These are phyloP conservation scores for Termitomyces eurrhizus DNA, from an alignment of 768 basidiomycete species.

Conservation along the genomic window DNA sequence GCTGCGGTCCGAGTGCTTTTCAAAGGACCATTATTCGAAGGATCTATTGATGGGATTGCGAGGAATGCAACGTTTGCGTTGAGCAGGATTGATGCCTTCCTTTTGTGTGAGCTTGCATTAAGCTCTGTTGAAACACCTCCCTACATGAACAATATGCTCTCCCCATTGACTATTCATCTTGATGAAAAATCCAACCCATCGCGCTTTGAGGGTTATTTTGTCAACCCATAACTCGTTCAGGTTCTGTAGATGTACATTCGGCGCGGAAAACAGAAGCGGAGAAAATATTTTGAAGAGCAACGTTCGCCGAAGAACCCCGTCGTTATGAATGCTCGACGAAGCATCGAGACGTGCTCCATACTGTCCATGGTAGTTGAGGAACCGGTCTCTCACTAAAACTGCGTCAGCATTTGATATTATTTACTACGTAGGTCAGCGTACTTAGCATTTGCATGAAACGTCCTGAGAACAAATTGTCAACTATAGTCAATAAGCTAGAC, in stretches of 20 bases:
- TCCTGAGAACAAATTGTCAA: neutral
- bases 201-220: conserved; percentile 28
- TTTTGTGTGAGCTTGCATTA: conserved; percentile 25
- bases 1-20: conserved; percentile 18
- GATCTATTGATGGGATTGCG: conserved; percentile 38
- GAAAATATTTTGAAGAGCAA: conserved; percentile 42
- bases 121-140: conserved; percentile 3
- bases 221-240: conserved; percentile 50
- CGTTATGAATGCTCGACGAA: conserved; percentile 20
- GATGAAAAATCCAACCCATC: conserved; percentile 36
- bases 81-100: conserved; percentile 45
- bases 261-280: conserved; percentile 40
- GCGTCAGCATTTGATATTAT: neutral
- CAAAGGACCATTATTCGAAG: conserved; percentile 25
- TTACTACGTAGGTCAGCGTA: neutral
- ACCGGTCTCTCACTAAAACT: conserved; percentile 19
- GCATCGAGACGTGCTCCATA: conserved; percentile 36
- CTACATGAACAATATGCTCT: conserved; percentile 16
- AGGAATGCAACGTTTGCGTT: conserved; percentile 50
- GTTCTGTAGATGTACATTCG: conserved; percentile 35
- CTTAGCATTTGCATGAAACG: conserved; percentile 3
- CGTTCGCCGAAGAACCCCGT: conserved; percentile 22
- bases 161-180: conserved; percentile 27
- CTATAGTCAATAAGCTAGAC: no score
- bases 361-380: conserved; percentile 41